Evolutionary conservation across 2,329 filamentous ascomycete species (phyloP).

Genomic region (Xenosphaeropsis pyriputrescens): DNA sequence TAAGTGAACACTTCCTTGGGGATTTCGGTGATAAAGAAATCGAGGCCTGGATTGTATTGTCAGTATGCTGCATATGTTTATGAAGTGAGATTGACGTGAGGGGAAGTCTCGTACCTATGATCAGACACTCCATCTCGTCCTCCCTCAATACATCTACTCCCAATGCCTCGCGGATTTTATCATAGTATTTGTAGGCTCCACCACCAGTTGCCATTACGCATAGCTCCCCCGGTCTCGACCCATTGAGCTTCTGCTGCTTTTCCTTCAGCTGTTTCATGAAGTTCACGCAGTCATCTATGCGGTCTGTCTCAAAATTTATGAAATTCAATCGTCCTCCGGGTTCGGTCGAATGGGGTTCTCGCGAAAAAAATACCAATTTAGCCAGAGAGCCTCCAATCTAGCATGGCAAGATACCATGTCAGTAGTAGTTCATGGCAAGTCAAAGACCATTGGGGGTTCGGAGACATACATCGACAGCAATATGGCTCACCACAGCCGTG

Average conservation of each 20-base stretch:
- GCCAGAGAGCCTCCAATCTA: conserved; percentile 92
- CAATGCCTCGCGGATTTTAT: conserved; percentile 69
- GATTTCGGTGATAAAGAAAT: conserved; percentile 98
- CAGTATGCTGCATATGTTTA: neutral
- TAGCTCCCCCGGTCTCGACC: conserved; percentile 53
- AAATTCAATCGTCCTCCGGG: conserved; percentile 89
- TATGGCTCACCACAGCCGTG: conserved; percentile 87
- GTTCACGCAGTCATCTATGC: conserved; percentile 83
- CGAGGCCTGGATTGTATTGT: conserved; percentile 48
- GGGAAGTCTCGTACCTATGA: conserved; percentile 53
- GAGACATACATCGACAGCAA: conserved; percentile 76
- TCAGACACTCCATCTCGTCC: conserved; percentile 98
- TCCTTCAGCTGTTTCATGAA: conserved; percentile 79
- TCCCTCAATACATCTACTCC: conserved; percentile 81
- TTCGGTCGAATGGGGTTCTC: conserved; percentile 65
- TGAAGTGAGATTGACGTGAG: conserved; percentile 1
- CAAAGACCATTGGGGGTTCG: conserved; percentile 3
- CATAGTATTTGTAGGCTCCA: conserved; percentile 93
- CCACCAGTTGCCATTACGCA: conserved; percentile 94
- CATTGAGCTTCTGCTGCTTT: conserved; percentile 66
- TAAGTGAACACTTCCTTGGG: conserved; percentile 96
- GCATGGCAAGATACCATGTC: neutral
- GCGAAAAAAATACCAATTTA: conserved; percentile 95
- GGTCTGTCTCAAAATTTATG: conserved; percentile 88
- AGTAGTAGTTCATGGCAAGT: neutral